Evolutionary conservation across 2,329 filamentous ascomycete genomes (phyloP).

Genomic region (Penicillium sp.): DNA sequence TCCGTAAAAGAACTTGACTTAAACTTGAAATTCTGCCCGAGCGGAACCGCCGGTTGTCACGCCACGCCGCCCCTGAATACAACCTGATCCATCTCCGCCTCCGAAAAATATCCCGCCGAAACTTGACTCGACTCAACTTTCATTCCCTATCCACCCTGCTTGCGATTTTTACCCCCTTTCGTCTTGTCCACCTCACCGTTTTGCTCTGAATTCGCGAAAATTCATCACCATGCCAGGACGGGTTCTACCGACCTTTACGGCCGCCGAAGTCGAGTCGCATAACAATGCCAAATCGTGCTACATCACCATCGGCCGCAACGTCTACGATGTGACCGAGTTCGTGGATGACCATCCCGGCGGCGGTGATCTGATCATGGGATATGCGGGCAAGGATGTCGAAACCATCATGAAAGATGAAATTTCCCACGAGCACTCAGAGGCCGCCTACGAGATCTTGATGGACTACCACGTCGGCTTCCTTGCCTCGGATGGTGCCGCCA

Average conservation of each 20-base stretch:
- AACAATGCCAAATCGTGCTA: slow-evolving; percentile 80
- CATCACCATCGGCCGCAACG: slow-evolving; percentile 80
- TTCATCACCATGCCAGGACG: slow-evolving; percentile 62
- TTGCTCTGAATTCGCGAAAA: neutral
- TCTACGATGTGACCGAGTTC: slow-evolving; percentile 93
- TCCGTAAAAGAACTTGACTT: no score
- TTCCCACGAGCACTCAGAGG: slow-evolving; percentile 81
- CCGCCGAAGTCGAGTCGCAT: slow-evolving; percentile 73
- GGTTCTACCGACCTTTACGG: slow-evolving; percentile 76
- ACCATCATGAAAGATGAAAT: slow-evolving; percentile 74
- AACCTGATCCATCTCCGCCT: slow-evolving; percentile 9
- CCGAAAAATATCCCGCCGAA: slow-evolving; percentile 1
- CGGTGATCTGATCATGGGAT: slow-evolving; percentile 78
- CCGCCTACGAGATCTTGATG: slow-evolving; percentile 92
- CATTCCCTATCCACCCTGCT: no score
- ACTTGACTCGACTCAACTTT: no score
- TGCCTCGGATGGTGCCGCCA: slow-evolving; percentile 50
- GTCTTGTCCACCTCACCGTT: no score
- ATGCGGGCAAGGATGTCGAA: slow-evolving; percentile 78
- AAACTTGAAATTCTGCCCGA: slow-evolving; percentile 9
- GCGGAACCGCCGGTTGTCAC: slow-evolving; percentile 19
- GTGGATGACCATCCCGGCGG: slow-evolving; percentile 87
- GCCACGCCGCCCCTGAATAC: slow-evolving; percentile 22
- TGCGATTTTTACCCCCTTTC: no score
- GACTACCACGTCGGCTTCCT: slow-evolving; percentile 82